Conservation (phyloP, 768 basidiomycete genomes). For the Rhizopogon roseolus region DNA sequence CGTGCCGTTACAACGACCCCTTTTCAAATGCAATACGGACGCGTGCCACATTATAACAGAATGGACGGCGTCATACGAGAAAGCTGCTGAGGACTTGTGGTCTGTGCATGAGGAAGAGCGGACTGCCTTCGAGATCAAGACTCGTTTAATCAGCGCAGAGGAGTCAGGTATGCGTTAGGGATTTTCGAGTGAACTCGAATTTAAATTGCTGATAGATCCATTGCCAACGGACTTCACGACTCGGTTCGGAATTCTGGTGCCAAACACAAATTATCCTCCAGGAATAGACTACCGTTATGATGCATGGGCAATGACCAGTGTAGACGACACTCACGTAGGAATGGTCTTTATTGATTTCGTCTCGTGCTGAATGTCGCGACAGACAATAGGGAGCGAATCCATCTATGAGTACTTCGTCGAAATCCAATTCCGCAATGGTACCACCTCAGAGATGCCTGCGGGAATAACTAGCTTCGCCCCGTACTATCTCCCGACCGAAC, state of each 20-base stretch:
- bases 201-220: no score
- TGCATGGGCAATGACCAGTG: neutral
- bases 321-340: neutral
- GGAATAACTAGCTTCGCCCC: conserved; percentile 17
- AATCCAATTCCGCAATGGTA: conserved; percentile 12
- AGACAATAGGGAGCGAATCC: conserved; percentile 2
- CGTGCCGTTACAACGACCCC: no score
- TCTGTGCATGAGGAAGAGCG: no score
- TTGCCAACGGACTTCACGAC: no score
- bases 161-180: no score
- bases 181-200: no score
- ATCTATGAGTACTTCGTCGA: conserved; percentile 17
- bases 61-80: no score
- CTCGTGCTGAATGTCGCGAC: neutral
- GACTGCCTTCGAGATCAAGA: no score
- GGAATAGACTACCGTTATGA: conserved; percentile 5
- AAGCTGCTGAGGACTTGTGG: no score
- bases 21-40: no score
- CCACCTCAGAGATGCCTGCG: conserved; percentile 8
- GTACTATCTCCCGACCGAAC: neutral
- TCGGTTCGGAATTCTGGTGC: conserved; percentile 12
- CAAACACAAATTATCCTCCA: conserved; percentile 16
- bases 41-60: no score
- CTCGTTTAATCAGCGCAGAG: no score
- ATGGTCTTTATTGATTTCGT: neutral